These are phyloP conservation scores for Lepidopterella palustris DNA, from an alignment of 495 filamentous ascomycete genomes.

Conservation along the genomic window DNA sequence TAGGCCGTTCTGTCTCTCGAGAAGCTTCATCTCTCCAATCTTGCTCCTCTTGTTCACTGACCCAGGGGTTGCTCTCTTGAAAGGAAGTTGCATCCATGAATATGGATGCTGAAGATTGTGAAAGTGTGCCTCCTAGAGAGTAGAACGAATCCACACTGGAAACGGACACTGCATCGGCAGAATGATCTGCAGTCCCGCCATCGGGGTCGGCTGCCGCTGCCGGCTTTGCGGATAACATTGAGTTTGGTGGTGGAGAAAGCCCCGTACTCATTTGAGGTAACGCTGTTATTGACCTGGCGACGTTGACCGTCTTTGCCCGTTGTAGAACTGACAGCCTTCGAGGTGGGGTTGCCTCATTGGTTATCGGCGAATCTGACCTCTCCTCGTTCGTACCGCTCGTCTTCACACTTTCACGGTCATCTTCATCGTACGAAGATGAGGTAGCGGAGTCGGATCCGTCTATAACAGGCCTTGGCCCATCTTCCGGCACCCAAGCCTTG, in stretches of 20 bases:
- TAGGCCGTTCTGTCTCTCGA: constrained; percentile 11
- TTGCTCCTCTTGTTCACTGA: neutral
- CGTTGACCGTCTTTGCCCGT: constrained; percentile 15
- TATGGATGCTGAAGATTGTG: constrained; percentile 45
- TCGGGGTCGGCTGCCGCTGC: neutral
- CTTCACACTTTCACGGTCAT: constrained; percentile 24
- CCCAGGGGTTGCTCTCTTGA: constrained; percentile 18
- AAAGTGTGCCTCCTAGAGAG: constrained; percentile 50
- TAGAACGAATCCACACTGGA: constrained; percentile 58
- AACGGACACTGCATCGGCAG: constrained; percentile 40
- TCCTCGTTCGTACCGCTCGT: constrained; percentile 11
- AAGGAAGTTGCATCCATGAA: constrained; percentile 32
- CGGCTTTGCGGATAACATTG: too few relatives aligned
- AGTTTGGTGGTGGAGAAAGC: too few relatives aligned
- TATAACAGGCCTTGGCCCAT: constrained; percentile 8
- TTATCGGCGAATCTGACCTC: constrained; percentile 19
- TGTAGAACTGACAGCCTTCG: constrained; percentile 11
- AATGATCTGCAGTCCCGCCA: neutral
- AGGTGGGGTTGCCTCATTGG: constrained; percentile 8
- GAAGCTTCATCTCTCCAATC: neutral
- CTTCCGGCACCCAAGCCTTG: constrained; percentile 40
- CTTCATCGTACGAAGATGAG: constrained; percentile 20
- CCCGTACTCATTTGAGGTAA: constrained; percentile 33
- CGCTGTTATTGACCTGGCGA: constrained; percentile 41
- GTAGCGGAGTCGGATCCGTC: constrained; percentile 14